Conservation (phyloP, 495 filamentous ascomycete species). For the Venustampulla echinocandica region DNA sequence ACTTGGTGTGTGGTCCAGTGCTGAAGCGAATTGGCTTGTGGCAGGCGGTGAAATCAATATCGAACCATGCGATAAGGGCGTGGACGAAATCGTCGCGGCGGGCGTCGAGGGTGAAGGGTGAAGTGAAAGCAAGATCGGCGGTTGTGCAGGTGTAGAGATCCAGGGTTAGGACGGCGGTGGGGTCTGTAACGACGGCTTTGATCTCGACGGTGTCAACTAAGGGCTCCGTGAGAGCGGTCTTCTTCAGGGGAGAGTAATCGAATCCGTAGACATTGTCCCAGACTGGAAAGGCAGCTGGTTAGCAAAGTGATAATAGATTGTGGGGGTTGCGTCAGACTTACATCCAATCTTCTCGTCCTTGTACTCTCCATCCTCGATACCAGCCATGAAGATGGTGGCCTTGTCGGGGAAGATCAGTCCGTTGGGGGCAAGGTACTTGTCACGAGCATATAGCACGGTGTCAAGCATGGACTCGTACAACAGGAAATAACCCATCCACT, state of each 20-base stretch:
- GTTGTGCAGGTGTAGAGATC: conserved; percentile 62
- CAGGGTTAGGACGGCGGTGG: conserved; percentile 54
- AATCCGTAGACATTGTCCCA: conserved; percentile 82
- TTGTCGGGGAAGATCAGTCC: conserved; percentile 90
- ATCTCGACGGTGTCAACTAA: conserved; percentile 64
- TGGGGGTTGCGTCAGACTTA: too few relatives aligned
- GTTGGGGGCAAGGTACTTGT: conserved; percentile 66
- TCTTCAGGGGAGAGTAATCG: conserved; percentile 62
- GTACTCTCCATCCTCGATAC: conserved; percentile 79
- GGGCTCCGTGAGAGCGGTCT: conserved; percentile 62
- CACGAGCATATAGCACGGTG: conserved; percentile 81
- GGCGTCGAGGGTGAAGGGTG: conserved; percentile 56
- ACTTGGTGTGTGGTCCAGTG: conserved; percentile 82
- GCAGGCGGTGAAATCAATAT: conserved; percentile 95
- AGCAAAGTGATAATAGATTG: not conserved
- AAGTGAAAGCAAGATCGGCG: conserved; percentile 57
- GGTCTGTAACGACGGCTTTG: conserved; percentile 70
- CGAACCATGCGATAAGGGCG: conserved; percentile 95
- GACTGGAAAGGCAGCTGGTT: conserved; percentile 33
- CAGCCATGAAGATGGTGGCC: conserved; percentile 76
- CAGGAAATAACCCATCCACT: conserved; percentile 96
- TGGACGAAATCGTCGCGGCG: conserved; percentile 87
- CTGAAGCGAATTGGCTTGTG: conserved; percentile 80
- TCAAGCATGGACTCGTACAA: conserved; percentile 95
- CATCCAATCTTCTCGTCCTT: conserved; percentile 63